Percentiles rank a stretch among this genome's conserved stretches.
These are phyloP conservation scores for Planoprotostelium fungivorum DNA, from an alignment of 78 protist genomes.

Conservation along the genomic window DNA sequence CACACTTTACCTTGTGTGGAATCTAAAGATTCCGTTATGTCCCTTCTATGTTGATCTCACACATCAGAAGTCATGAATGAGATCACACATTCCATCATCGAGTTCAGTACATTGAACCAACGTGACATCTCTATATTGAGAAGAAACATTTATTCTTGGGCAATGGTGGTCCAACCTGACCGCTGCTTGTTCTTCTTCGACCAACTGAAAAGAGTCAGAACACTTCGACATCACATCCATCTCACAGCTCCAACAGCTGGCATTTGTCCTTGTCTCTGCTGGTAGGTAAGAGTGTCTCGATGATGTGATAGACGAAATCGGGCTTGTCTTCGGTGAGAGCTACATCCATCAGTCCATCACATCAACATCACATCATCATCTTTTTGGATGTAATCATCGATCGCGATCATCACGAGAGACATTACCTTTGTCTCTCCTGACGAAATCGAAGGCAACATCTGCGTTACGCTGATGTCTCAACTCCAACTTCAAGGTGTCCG, in stretches of 20 bases:
- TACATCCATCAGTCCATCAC: background rate
- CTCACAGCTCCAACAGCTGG: background rate
- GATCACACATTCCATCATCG: no score
- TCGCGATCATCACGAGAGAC: background rate
- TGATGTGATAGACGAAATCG: background rate
- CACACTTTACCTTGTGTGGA: no score
- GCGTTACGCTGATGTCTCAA: background rate
- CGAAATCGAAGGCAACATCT: background rate
- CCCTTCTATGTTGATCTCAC: no score
- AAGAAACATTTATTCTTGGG: background rate
- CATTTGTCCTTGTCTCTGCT: background rate
- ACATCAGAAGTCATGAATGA: no score
- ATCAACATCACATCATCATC: background rate
- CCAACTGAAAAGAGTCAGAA: background rate
- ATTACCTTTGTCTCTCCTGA: background rate
- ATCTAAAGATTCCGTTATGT: no score
- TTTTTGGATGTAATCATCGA: no score
- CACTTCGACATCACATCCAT: background rate
- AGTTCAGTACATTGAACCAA: no score
- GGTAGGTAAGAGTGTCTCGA: background rate
- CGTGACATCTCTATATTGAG: no score
- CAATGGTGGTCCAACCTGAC: background rate
- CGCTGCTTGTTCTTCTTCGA: background rate
- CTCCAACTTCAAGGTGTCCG: background rate
- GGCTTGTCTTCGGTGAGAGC: background rate